Base-by-base conservation (phyloP, 805 yeast genomes). In the Wickerhamomyces kurtzmanii region DNA sequence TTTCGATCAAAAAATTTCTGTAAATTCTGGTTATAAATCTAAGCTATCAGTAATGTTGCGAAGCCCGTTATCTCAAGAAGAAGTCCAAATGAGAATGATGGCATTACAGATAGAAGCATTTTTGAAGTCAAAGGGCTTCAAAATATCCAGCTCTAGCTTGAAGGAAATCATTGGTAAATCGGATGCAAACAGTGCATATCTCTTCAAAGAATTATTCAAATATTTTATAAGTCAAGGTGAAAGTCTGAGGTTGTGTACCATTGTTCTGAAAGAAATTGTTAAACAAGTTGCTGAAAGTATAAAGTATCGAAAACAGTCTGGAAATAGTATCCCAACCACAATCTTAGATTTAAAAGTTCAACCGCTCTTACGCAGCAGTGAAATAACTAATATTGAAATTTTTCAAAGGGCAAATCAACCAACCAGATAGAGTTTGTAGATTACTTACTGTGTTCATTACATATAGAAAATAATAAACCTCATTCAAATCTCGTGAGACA, bases 91-190 rank as follows among this genome's bases (percentile, higher is more conserved):
- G 13, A 51, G 52, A 21, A 42, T 53, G 30, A 45, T 62, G 24
- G 49, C 48, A 13, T 39, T 63, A 15, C 70, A 65, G 28, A 23
- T 70, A 8, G 65, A 60, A 29, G 47, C 56, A 5, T 65, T 68
- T 30, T 43, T 71, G 24, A 60, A 57, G 17, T 53, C 63, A 36
- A 62, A 67, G 29, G 74, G 74, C 0, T 42, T 71, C 14, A 56
- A 65, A 3, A 66, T 71, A 6, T 51, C 64, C 6, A 45, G 51
- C 7, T 59, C 57, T 1, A 57, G 52, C 16, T 35, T 71, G 15
- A 39, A 43, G 5, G 52, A 48, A 9, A 59, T 71, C 4, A 47
- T 69, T 1, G 50, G 55, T 2, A 39, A 38, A 5, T 39, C 68
- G 6, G 46, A 59, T 0, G 62, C 65, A 1, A 60, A 56, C 4